These are phyloP conservation scores for Fusarium annulatum DNA, from an alignment of 2,329 filamentous ascomycete genomes.

Conservation along the genomic window DNA sequence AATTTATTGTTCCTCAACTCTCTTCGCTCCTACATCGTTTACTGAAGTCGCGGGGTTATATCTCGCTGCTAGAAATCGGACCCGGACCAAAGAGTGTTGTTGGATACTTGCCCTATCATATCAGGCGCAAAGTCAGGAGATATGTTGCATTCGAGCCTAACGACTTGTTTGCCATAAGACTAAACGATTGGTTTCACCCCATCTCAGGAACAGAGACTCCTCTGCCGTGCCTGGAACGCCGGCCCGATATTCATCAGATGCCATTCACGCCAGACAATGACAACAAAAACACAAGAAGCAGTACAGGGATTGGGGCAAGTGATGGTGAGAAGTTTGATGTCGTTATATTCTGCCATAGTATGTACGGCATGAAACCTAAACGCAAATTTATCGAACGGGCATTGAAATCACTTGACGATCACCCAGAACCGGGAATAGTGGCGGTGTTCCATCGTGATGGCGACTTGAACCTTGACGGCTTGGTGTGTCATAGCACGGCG, in stretches of 20 bases:
- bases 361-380: slow-evolving; percentile 69
- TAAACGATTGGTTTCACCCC: slow-evolving; percentile 57
- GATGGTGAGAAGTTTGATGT: slow-evolving; percentile 60
- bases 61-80: slow-evolving; percentile 70
- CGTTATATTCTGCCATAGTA: slow-evolving; percentile 71
- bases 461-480: slow-evolving; percentile 55
- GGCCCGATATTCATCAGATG: slow-evolving; percentile 52
- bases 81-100: slow-evolving; percentile 67
- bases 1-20: not conserved
- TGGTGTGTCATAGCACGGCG: slow-evolving; percentile 61
- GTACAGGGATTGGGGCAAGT: not conserved
- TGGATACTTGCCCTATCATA: slow-evolving; percentile 56
- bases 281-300: slow-evolving; percentile 39
- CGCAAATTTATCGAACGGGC: slow-evolving; percentile 57
- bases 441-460: slow-evolving; percentile 65
- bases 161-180: slow-evolving; percentile 54
- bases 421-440: slow-evolving; percentile 55
- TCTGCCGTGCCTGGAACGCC: slow-evolving; percentile 55
- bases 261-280: slow-evolving; percentile 50
- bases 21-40: not conserved
- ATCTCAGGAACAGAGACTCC: slow-evolving; percentile 39
- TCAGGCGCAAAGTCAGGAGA: slow-evolving; percentile 57
- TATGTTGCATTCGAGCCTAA: slow-evolving; percentile 68
- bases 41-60: slow-evolving; percentile 1
- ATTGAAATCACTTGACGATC: slow-evolving; percentile 59